Evolutionary conservation across 495 filamentous ascomycete genomes (phyloP).

Genomic region (Aspergillus biplanus): DNA sequence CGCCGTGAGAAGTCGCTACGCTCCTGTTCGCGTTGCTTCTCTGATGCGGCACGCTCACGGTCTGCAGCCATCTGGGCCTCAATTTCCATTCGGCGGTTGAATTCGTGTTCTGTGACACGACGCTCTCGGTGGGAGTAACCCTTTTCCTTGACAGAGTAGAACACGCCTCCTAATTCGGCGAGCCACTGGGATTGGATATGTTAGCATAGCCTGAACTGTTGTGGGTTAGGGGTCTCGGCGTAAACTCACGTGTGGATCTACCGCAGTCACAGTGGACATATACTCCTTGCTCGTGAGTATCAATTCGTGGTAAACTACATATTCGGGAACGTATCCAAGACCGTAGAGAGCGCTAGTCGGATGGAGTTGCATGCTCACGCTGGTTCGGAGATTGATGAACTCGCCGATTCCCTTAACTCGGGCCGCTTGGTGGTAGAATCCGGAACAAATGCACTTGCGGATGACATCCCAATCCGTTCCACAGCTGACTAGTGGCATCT

Average conservation of each 20-base stretch:
- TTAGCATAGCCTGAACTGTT: slow-evolving; percentile 13
- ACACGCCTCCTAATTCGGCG: slow-evolving; percentile 96
- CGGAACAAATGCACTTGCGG: slow-evolving; percentile 94
- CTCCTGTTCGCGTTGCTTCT: slow-evolving; percentile 58
- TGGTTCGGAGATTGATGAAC: slow-evolving; percentile 94
- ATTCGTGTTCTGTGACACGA: slow-evolving; percentile 89
- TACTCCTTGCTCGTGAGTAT: slow-evolving; percentile 97
- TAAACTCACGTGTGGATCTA: slow-evolving; percentile 78
- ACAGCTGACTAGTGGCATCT: slow-evolving; percentile 84
- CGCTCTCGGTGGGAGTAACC: slow-evolving; percentile 90
- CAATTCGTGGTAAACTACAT: slow-evolving; percentile 97
- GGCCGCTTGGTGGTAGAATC: slow-evolving; percentile 98
- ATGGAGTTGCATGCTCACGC: slow-evolving; percentile 90
- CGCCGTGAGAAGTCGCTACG: slow-evolving; percentile 40
- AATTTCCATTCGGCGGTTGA: slow-evolving; percentile 94
- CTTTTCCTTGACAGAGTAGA: slow-evolving; percentile 98
- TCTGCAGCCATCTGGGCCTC: slow-evolving; percentile 92
- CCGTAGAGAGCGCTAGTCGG: slow-evolving; percentile 93
- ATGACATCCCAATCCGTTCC: slow-evolving; percentile 97
- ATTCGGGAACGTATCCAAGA: slow-evolving; percentile 90
- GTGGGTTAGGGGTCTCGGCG: not conserved
- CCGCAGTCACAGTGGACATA: slow-evolving; percentile 96
- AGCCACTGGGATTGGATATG: slow-evolving; percentile 64
- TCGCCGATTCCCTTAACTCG: slow-evolving; percentile 96
- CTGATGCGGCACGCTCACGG: slow-evolving; percentile 61